These are phyloP conservation scores for Iodosphaeria phyllophila DNA, from an alignment of 2,329 filamentous ascomycete genomes.

Conservation along the genomic window DNA sequence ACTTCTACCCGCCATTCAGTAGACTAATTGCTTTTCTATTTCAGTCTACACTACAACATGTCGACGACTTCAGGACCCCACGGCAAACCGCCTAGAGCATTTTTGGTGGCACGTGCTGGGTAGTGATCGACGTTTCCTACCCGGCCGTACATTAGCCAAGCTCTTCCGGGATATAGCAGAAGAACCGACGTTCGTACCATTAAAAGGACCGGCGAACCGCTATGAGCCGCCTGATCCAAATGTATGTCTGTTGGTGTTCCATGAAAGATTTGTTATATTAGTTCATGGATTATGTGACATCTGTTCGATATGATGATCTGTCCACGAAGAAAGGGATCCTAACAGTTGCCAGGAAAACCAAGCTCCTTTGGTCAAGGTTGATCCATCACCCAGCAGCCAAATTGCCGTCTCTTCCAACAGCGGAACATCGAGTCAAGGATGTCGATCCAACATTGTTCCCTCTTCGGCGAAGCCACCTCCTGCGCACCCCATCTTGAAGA, in stretches of 20 bases:
- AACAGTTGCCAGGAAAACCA: no score
- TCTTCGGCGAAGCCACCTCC: constrained; percentile 28
- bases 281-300: no score
- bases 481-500: constrained; percentile 40
- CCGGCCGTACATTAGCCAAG: constrained; percentile 31
- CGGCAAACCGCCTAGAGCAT: constrained; percentile 40
- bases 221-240: constrained; percentile 30
- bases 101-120: constrained; percentile 51
- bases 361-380: no score
- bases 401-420: constrained; percentile 6
- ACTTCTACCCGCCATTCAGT: no score
- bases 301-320: no score
- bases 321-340: no score
- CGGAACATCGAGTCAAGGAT: constrained; percentile 8
- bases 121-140: constrained; percentile 32
- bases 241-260: no score
- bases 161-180: constrained; percentile 39
- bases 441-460: constrained; percentile 12
- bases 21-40: constrained; percentile 5
- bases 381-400: constrained; percentile 4
- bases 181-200: constrained; percentile 35
- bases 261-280: no score
- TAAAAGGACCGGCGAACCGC: constrained; percentile 31
- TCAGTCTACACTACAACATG: constrained; percentile 42
- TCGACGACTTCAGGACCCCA: constrained; percentile 39